Conservation (phyloP, 2,329 filamentous ascomycete species). For the Stemphylium lycopersici region DNA sequence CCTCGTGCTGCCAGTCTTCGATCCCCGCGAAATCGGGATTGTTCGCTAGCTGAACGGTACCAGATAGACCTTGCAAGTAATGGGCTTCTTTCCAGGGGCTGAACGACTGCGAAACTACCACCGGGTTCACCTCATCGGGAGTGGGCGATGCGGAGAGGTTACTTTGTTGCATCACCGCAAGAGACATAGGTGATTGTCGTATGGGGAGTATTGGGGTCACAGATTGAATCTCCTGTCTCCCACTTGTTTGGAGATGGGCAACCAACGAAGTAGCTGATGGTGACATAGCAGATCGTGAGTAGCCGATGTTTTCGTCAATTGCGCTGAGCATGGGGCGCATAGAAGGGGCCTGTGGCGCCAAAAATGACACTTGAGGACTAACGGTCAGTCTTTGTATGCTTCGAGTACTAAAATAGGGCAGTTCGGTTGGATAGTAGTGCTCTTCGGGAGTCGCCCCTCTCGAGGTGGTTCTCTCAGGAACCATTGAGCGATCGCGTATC, state of each 20-base stretch:
- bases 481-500: slow-evolving; percentile 9
- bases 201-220: slow-evolving; percentile 4
- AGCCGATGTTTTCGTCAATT: slow-evolving; percentile 1
- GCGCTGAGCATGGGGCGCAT: not conserved
- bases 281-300: slow-evolving; percentile 2
- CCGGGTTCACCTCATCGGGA: not conserved
- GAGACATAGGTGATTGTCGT: slow-evolving; percentile 7
- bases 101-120: not conserved
- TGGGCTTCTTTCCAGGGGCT: slow-evolving; percentile 7
- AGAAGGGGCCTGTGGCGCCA: not conserved
- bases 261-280: not conserved
- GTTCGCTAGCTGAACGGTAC: not conserved
- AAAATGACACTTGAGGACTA: not conserved
- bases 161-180: slow-evolving; percentile 6
- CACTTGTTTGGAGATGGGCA: not conserved
- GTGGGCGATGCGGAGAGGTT: slow-evolving; percentile 1
- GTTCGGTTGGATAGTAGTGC: not conserved
- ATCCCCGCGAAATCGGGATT: not conserved
- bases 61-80: not conserved
- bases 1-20: slow-evolving; percentile 1
- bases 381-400: not conserved
- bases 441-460: slow-evolving; percentile 16
- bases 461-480: slow-evolving; percentile 6
- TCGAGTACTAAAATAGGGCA: slow-evolving; percentile 11
- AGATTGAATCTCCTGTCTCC: not conserved